Percentiles rank a stretch among this genome's conserved stretches.
phyloP scores from a whole-genome alignment of 257 asterid species.

The Cordia subcordata region DNA sequence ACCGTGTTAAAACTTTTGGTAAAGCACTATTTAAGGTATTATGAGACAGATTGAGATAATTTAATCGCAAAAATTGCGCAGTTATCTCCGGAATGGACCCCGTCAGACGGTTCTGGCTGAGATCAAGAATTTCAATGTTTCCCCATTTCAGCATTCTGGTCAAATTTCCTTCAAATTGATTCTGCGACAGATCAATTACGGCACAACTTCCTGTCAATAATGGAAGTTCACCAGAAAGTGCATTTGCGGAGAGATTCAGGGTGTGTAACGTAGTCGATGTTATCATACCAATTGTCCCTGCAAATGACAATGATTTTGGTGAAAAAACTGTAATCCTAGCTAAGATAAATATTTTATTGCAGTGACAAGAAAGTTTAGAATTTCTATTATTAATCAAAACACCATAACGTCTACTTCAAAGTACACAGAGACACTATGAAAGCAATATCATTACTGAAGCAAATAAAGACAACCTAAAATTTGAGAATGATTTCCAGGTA shows the following conservation, averaged over 20 bases:
- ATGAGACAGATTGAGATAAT: slow-evolving; percentile 67
- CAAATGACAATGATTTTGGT: slow-evolving; percentile 10
- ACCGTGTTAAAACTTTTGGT: slow-evolving; percentile 50
- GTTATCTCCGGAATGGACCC: slow-evolving; percentile 76
- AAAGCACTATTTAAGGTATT: slow-evolving; percentile 62
- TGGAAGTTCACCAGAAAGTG: slow-evolving; percentile 86
- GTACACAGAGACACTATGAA: neutral
- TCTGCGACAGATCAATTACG: slow-evolving; percentile 64
- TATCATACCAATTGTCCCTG: slow-evolving; percentile 75
- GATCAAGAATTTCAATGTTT: slow-evolving; percentile 73
- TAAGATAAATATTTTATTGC: no score
- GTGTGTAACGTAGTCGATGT: slow-evolving; percentile 67
- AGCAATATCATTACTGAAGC: neutral
- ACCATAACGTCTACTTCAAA: neutral
- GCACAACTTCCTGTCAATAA: slow-evolving; percentile 69
- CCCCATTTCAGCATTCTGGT: slow-evolving; percentile 78
- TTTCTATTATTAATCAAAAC: slow-evolving; percentile 2
- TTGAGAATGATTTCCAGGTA: neutral
- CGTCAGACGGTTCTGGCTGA: slow-evolving; percentile 64
- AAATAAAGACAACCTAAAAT: neutral
- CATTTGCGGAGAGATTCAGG: slow-evolving; percentile 79
- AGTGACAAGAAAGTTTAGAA: neutral
- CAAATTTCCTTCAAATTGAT: slow-evolving; percentile 70
- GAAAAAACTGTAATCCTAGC: neutral
- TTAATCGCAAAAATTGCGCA: slow-evolving; percentile 74